These are phyloP conservation scores for Lodderomyces orthopsilosis DNA, from an alignment of 1,139 yeast species.

Conservation along the genomic window DNA sequence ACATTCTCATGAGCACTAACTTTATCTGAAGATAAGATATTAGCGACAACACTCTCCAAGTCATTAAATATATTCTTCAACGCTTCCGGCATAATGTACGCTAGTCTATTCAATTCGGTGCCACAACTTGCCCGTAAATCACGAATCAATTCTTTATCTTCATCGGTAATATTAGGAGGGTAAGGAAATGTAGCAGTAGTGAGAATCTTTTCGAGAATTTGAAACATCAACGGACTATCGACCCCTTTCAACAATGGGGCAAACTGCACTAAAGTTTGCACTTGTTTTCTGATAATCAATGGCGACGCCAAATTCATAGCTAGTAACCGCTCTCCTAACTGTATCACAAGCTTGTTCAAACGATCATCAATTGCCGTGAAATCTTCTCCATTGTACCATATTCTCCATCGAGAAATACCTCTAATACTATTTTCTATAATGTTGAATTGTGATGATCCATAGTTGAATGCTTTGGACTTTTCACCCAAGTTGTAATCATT, in stretches of 20 bases:
- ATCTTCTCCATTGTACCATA: constrained; percentile 77
- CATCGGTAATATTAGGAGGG: constrained; percentile 66
- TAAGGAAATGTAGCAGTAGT: constrained; percentile 85
- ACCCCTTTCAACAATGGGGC: constrained; percentile 87
- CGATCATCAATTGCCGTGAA: constrained; percentile 54
- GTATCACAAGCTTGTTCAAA: constrained; percentile 65
- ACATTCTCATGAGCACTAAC: constrained; percentile 89
- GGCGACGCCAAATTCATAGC: constrained; percentile 80
- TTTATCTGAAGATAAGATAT: constrained; percentile 64
- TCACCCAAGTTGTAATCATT: constrained; percentile 56
- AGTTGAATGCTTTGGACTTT: constrained; percentile 65
- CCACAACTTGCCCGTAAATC: constrained; percentile 93
- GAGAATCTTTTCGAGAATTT: constrained; percentile 80
- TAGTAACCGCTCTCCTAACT: constrained; percentile 72
- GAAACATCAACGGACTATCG: constrained; percentile 62
- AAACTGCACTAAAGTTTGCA: constrained; percentile 93
- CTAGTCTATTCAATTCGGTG: constrained; percentile 88
- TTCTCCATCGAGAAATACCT: constrained; percentile 95
- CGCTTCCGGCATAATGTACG: constrained; percentile 91
- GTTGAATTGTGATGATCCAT: constrained; percentile 79
- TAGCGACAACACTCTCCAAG: constrained; percentile 75
- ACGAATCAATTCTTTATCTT: constrained; percentile 74
- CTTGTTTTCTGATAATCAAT: constrained; percentile 74
- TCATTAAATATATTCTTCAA: constrained; percentile 77
- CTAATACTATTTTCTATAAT: constrained; percentile 87